phyloP scores from a whole-genome alignment of 2,329 filamentous ascomycete genomes.

The Raffaelea deltoideospora region DNA sequence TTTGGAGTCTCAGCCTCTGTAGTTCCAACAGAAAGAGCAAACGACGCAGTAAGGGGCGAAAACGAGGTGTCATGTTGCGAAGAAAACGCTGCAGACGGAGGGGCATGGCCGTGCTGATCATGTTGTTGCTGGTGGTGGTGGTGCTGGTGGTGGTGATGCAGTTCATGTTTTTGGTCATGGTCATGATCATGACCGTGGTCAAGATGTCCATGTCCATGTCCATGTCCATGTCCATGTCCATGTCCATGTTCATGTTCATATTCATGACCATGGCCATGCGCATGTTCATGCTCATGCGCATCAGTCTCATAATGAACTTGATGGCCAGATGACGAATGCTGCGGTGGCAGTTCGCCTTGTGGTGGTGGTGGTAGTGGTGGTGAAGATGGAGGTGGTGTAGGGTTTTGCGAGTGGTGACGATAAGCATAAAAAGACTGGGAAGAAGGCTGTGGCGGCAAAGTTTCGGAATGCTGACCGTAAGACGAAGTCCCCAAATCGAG shows the following conservation, averaged over 20 bases:
- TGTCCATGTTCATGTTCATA: slow-evolving; percentile 8
- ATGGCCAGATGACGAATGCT: no score
- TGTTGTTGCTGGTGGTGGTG: slow-evolving; percentile 7
- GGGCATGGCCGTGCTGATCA: slow-evolving; percentile 3
- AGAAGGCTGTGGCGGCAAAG: slow-evolving; percentile 9
- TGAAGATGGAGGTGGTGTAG: background rate
- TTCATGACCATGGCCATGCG: slow-evolving; percentile 2
- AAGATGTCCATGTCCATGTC: background rate
- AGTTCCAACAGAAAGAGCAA: slow-evolving; percentile 22
- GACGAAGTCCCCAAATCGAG: slow-evolving; percentile 10
- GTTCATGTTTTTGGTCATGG: background rate
- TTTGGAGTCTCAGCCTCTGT: slow-evolving; percentile 30
- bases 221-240: background rate
- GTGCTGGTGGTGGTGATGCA: background rate
- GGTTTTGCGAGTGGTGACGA: slow-evolving; percentile 9
- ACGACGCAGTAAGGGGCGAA: slow-evolving; percentile 17
- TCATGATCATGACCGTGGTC: background rate
- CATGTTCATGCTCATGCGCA: slow-evolving; percentile 6
- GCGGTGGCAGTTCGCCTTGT: no score
- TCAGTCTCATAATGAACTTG: background rate
- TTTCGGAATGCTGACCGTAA: slow-evolving; percentile 16
- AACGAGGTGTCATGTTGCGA: slow-evolving; percentile 7
- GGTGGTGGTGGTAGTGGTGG: background rate
- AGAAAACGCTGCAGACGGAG: background rate
- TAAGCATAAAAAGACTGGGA: slow-evolving; percentile 10